Evolutionary conservation across 208 protist genomes (phyloP), one percentile per base, ranked within the genome.

Genomic region (Crithidia expoeki): DNA sequence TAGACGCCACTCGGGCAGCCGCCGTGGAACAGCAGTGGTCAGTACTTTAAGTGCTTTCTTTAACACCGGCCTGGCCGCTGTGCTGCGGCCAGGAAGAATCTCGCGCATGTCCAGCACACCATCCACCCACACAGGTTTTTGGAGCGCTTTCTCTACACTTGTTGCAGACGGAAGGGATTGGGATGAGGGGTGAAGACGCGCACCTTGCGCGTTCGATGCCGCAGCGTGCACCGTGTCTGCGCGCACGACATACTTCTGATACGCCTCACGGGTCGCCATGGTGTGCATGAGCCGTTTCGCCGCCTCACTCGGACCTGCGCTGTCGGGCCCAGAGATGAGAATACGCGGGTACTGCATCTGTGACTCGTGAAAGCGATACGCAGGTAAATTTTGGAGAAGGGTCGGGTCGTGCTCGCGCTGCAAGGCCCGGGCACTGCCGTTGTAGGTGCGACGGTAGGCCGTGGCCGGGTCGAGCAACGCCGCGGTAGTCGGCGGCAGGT

Each of bases 321-420:
- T 5, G 28, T 76, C 64, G 1, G 90, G 90, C 0, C 86, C 90
- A 0, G 78, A 68, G 74, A 95, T 88, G 42, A 90, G 59, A 59
- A 93, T 95, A 34, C 87, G 90, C 9, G 90, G 90, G 61, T 81
- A 95, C 30, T 76, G 63, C 62, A 94, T 79, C 25, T 16, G 11
- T 14, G 49, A 17, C 63, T 82, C 76, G 23, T 71, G 57, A 9
- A 57, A 12, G 17, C 44, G 33, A 27, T 76, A 79, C 52, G 44
- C 44, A 19, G 68, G 47, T 0, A 75, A 60, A 38, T 21, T 28
- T 25, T 50, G 49, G 11, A 84, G 69, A 23, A 79, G 64, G 16
- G 28, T 9, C 2, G 57, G 53, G 49, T 72, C 68, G 36, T 58
- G 49, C 32, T 72, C 65, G 0, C 40, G 64, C 58, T 71, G 42